These are phyloP conservation scores for Aspergillus ochraceoroseus DNA, from an alignment of 2,329 filamentous ascomycete genomes.

Conservation along the genomic window DNA sequence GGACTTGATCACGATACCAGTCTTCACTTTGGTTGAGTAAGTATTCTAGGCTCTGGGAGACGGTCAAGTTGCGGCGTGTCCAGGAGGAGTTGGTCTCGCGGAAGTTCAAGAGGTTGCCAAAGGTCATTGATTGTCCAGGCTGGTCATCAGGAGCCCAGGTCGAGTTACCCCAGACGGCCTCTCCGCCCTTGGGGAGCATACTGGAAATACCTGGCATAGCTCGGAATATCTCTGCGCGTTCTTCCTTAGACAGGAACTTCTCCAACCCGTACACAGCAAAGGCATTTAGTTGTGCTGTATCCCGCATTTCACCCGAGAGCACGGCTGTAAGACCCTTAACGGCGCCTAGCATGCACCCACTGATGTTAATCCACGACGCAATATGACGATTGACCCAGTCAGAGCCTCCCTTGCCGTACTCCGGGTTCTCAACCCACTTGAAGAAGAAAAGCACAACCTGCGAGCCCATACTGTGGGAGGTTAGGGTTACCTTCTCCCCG, in stretches of 20 bases:
- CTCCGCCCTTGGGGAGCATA: slow-evolving; percentile 92
- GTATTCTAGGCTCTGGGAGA: slow-evolving; percentile 70
- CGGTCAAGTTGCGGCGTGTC: slow-evolving; percentile 68
- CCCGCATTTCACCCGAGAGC: slow-evolving; percentile 94
- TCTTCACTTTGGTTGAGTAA: slow-evolving; percentile 71
- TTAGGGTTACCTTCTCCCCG: slow-evolving; percentile 73
- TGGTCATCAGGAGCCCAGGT: slow-evolving; percentile 84
- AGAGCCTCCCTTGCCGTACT: slow-evolving; percentile 71
- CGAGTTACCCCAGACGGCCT: slow-evolving; percentile 88
- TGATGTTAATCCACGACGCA: slow-evolving; percentile 97
- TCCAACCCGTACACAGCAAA: slow-evolving; percentile 96
- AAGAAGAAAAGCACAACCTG: slow-evolving; percentile 83
- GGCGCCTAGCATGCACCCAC: slow-evolving; percentile 94
- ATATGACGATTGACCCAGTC: slow-evolving; percentile 87
- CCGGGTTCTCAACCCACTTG: slow-evolving; percentile 74
- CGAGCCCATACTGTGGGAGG: slow-evolving; percentile 96
- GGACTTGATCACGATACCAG: slow-evolving; percentile 76
- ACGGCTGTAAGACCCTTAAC: slow-evolving; percentile 86
- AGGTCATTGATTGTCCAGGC: slow-evolving; percentile 67
- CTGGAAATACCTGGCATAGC: slow-evolving; percentile 95
- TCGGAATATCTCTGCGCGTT: slow-evolving; percentile 88
- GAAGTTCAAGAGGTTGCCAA: slow-evolving; percentile 81
- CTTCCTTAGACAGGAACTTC: slow-evolving; percentile 85
- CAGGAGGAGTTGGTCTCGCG: slow-evolving; percentile 60
- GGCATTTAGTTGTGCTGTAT: slow-evolving; percentile 91